Base-by-base conservation (phyloP, 1,139 yeast species). In the Pichia cactophila region DNA sequence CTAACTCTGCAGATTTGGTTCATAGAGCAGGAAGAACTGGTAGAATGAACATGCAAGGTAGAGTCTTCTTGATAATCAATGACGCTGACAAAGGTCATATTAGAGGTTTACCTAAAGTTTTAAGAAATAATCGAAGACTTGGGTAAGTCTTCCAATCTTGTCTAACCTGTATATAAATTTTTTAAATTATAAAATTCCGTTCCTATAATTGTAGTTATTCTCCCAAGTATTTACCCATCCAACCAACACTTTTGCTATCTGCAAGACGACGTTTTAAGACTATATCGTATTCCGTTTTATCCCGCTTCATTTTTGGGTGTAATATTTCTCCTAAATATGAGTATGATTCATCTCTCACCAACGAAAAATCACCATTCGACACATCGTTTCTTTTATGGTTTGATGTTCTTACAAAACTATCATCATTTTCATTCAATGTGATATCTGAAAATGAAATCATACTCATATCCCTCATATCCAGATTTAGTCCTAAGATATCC, bases 21-120 rank as follows among this genome's bases (percentile, higher is more conserved):
- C 98, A 92, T 63, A 73, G 98, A 54, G 83, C 89, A 5, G 98
- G 98, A 2, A 77, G 98, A 68, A 92, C 97, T 0, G 97, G 97
- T 5, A 73, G 98, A 62, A 84, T 89, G 84, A 86, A 85, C 48
- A 89, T 86, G 62, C 75, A 84, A 42, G 98, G 98, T 17, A 75
- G 96, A 54, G 96, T 87, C 2, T 83, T 88, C 58, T 71, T 90
- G 59, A 80, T 90, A 51, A 75, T 77, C 38, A 84, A 83, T 58
- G 81, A 81, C 56, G 76, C 76, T 58, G 83, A 86, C 45, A 81
- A 83, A 59, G 75, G 86, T 9, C 89, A 96, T 92, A 83, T 90
- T 31, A 83, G 83, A 60, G 96, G 95, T 4, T 72, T 90, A 44
- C 90, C 92, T 39, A 80, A 76, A 54, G 83, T 85, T 7, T 73